Evolutionary conservation across 179 eudicot species (phyloP), one percentile per base, ranked within the genome.

Genomic region (Carnegiea gigantea): DNA sequence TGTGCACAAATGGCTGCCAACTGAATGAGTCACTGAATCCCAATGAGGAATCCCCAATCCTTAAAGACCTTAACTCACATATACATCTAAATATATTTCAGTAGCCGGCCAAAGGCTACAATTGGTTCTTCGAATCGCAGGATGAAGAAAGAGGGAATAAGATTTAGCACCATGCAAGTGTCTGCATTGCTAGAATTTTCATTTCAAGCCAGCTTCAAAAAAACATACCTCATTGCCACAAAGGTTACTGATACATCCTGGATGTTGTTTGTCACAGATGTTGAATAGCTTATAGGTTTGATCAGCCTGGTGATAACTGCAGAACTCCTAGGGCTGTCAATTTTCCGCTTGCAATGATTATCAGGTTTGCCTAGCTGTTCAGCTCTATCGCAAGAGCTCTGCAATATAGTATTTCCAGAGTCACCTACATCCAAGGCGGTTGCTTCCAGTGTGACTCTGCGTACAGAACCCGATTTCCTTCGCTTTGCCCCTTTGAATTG

Each of bases 401-500:
- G 80, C 18, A 15, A 84, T 74, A 68, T 77, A 20, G 72, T 75
- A 79, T 86, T 90, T 40, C 76, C 81, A 51, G 74, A 80, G 79
- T 81, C 88, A 83, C 83, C 88, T 9, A 77, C 38, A 28, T 72
- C 80, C 43, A 80, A 62, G 0, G 86, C 77, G 13, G 82, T 73
- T 65, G 83, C 60, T 46, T 91, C 93, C 80, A 84, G 89, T 59
- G 82, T 88, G 77, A 96, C 95, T 90, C 97, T 88, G 83, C 92
- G 92, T 38, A 95, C 97, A 79, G 90, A 89, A 79, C 95, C 93
- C 75, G 98, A 91, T 81, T 96, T 95, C 89, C 98, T 93, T 86
- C 91, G 87, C 78, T 83, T 95, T 67, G 99, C 90, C 78, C 98
- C 97, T 79, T 84, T 89, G 44, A 84, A 83, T 33, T 88, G 92